Evolutionary conservation across 352 stramenopile genomes (phyloP).

Genomic region (Globisporangium cystogenes): DNA sequence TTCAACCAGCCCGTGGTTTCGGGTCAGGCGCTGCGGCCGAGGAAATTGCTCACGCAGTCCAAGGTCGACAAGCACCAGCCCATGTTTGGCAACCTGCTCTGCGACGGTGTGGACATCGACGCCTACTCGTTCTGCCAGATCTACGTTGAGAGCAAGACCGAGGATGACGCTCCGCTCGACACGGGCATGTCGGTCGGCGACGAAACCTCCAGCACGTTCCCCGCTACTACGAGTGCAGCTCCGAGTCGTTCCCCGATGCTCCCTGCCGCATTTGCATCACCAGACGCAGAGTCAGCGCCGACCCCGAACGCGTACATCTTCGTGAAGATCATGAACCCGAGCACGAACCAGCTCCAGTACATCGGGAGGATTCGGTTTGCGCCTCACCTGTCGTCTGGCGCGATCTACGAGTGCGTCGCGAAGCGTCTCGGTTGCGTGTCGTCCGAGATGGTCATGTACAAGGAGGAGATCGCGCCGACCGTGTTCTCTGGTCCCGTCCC

Average conservation of each 20-base stretch:
- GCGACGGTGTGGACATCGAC: constrained; percentile 77
- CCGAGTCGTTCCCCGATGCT: not conserved
- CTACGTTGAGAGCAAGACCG: constrained; percentile 46
- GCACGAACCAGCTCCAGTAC: constrained; percentile 32
- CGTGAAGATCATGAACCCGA: constrained; percentile 53
- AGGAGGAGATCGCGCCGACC: constrained; percentile 71
- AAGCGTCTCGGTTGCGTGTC: constrained; percentile 30
- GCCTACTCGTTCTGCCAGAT: constrained; percentile 79
- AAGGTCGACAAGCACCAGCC: constrained; percentile 31
- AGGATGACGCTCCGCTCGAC: constrained; percentile 33
- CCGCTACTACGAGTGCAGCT: not conserved
- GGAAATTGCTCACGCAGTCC: constrained; percentile 54
- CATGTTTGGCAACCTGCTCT: constrained; percentile 66
- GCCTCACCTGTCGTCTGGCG: constrained; percentile 23
- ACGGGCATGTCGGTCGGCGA: constrained; percentile 1
- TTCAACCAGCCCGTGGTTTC: constrained; percentile 76
- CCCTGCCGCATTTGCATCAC: constrained; percentile 1
- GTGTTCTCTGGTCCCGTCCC: constrained; percentile 41
- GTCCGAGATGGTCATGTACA: constrained; percentile 52
- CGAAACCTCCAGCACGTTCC: not conserved
- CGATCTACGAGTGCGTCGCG: constrained; percentile 45
- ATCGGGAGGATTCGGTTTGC: constrained; percentile 32
- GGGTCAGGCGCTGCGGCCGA: constrained; percentile 60
- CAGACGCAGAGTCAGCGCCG: not conserved
- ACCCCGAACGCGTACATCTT: constrained; percentile 43